Conservation (phyloP, 768 basidiomycete species). For the Kwoniella botswanensis region DNA sequence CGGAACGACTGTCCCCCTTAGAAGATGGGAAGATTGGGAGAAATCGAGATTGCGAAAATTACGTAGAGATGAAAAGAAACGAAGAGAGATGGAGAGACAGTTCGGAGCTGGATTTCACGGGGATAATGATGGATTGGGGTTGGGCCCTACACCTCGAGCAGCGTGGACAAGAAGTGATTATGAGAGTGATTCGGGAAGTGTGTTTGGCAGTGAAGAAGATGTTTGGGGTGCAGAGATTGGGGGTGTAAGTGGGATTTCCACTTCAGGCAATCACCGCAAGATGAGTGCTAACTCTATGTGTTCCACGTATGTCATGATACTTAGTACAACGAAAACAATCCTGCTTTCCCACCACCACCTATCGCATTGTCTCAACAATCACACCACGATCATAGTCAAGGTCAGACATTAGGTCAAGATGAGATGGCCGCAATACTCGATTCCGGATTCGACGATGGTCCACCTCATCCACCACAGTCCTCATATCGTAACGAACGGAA, state of each 20-base stretch:
- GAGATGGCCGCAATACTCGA: conserved; percentile 94
- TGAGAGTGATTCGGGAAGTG: conserved; percentile 70
- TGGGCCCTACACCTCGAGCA: conserved; percentile 32
- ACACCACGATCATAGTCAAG: conserved; percentile 37
- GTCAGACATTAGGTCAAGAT: conserved; percentile 67
- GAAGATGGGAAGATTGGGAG: conserved; percentile 99
- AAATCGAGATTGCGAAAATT: conserved; percentile 89
- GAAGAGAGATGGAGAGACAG: conserved; percentile 76
- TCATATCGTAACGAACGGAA: conserved; percentile 20
- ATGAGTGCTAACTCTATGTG: no score
- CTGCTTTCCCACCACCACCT: conserved; percentile 80
- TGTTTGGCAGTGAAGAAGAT: conserved; percentile 83
- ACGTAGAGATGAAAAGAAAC: conserved; percentile 70
- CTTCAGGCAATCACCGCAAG: not conserved
- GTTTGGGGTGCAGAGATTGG: conserved; percentile 96
- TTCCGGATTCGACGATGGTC: conserved; percentile 78
- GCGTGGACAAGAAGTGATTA: conserved; percentile 43
- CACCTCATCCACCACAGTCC: conserved; percentile 60
- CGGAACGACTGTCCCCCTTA: conserved; percentile 76
- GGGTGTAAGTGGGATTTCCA: conserved; percentile 58
- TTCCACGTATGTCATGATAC: not conserved
- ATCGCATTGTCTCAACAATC: conserved; percentile 65
- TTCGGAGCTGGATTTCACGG: conserved; percentile 55
- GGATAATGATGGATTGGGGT: conserved; percentile 24
- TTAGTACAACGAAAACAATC: conserved; percentile 80